phyloP scores from a whole-genome alignment of 495 filamentous ascomycete species.

The Usnea hakonensis region DNA sequence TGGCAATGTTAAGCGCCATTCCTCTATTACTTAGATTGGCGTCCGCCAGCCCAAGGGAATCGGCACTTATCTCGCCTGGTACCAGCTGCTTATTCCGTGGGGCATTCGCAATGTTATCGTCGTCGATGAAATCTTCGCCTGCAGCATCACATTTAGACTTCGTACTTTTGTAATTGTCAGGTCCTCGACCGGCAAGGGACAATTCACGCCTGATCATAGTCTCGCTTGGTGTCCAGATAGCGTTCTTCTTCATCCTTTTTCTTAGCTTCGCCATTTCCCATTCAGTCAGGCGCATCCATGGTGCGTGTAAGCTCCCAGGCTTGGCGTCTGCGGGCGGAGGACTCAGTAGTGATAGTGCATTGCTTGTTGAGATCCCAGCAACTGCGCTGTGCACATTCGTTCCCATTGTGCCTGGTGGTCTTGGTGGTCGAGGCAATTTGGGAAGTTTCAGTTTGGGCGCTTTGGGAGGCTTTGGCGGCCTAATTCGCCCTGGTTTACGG shows the following conservation, averaged over 20 bases:
- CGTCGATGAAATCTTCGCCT: constrained; percentile 56
- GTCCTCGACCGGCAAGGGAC: constrained; percentile 64
- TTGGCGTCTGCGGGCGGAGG: constrained; percentile 72
- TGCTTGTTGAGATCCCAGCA: constrained; percentile 70
- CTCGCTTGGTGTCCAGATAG: constrained; percentile 87
- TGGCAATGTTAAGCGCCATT: constrained; percentile 88
- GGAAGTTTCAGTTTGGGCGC: constrained; percentile 37
- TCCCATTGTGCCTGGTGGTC: constrained; percentile 41
- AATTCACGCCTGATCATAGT: constrained; percentile 94
- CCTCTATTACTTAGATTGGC: constrained; percentile 66
- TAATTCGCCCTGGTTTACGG: constrained; percentile 26
- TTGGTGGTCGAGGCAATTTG: constrained; percentile 40
- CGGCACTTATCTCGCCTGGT: constrained; percentile 42
- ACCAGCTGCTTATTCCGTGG: constrained; percentile 40
- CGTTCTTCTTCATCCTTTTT: constrained; percentile 99
- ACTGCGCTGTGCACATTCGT: constrained; percentile 48
- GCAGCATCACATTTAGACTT: constrained; percentile 53
- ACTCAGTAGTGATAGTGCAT: constrained; percentile 64
- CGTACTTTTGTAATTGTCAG: constrained; percentile 65
- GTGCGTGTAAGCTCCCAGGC: constrained; percentile 65
- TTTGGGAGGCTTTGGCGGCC: constrained; percentile 24
- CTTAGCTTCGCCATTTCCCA: constrained; percentile 87
- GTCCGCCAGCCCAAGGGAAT: constrained; percentile 34
- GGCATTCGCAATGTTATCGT: constrained; percentile 41
- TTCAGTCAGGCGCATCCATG: constrained; percentile 83